Conservation (phyloP, 2,329 filamentous ascomycete species). For the Aspergillus candidus region DNA sequence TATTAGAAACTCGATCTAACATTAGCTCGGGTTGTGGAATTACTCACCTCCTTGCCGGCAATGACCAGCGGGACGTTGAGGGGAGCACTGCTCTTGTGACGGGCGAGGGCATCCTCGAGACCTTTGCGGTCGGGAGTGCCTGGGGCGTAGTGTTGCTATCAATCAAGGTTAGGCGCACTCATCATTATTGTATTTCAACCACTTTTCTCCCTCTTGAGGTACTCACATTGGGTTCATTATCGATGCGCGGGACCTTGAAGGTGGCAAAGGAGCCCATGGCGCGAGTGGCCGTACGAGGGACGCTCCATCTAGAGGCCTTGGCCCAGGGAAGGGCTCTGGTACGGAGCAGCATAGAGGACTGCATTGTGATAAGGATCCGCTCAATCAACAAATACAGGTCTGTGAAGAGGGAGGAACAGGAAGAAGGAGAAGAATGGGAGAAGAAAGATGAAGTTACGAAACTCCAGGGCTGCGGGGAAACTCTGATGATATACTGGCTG, state of each 20-base stretch:
- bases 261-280: conserved; percentile 59
- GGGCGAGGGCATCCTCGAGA: conserved; percentile 66
- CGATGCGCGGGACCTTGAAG: conserved; percentile 80
- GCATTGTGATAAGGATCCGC: conserved; percentile 17
- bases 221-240: conserved; percentile 94
- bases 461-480: conserved; percentile 23
- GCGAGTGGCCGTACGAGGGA: conserved; percentile 17
- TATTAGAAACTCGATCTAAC: background rate
- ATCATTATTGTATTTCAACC: too few relatives aligned
- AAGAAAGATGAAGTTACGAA: conserved; percentile 7
- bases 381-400: conserved; percentile 5
- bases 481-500: conserved; percentile 11
- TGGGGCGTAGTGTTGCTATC: conserved; percentile 80
- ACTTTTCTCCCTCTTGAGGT: background rate
- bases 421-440: conserved; percentile 8
- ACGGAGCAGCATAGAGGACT: conserved; percentile 24
- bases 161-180: too few relatives aligned
- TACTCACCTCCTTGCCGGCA: conserved; percentile 68
- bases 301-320: conserved; percentile 10
- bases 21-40: background rate
- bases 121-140: conserved; percentile 72
- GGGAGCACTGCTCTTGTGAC: conserved; percentile 61
- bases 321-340: conserved; percentile 20
- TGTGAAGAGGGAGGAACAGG: background rate
- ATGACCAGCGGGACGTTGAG: conserved; percentile 77